Percentiles rank a stretch among this genome's conserved stretches.
Conservation (phyloP, 352 stramenopile genomes). For the Aphanomyces cochlioides region DNA sequence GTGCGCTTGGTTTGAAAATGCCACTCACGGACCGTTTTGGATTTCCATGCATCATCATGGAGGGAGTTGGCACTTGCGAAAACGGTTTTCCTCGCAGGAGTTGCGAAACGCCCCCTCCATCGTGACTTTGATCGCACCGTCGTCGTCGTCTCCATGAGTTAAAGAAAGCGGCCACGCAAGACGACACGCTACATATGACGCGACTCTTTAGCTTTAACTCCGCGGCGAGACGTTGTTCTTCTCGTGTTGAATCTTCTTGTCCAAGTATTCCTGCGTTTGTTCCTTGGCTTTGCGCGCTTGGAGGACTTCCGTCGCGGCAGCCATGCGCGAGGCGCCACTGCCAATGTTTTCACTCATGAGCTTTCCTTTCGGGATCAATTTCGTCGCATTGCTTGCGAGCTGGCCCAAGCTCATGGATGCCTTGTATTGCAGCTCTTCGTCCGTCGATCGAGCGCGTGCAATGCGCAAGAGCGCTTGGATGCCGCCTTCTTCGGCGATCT, state of each 20-base stretch:
- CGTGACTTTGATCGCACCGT: too few relatives aligned
- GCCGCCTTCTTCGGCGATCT: slow-evolving; percentile 92
- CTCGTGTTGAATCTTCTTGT: slow-evolving; percentile 51
- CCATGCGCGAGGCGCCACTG: slow-evolving; percentile 70
- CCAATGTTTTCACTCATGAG: slow-evolving; percentile 38
- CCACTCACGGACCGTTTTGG: not conserved
- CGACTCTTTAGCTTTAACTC: too few relatives aligned
- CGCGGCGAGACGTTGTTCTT: slow-evolving; percentile 5
- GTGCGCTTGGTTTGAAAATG: not conserved
- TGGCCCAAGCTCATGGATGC: slow-evolving; percentile 90
- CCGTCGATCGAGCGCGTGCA: slow-evolving; percentile 81
- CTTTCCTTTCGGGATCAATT: slow-evolving; percentile 50
- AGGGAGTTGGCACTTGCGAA: not conserved
- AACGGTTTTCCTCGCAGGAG: too few relatives aligned
- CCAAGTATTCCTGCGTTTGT: slow-evolving; percentile 73
- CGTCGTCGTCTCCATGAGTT: too few relatives aligned
- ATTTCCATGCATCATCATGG: not conserved
- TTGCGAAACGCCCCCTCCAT: too few relatives aligned
- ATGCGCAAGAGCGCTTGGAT: slow-evolving; percentile 94
- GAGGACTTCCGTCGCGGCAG: slow-evolving; percentile 64
- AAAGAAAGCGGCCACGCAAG: too few relatives aligned
- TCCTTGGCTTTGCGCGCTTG: slow-evolving; percentile 61
- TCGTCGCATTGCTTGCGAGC: slow-evolving; percentile 87
- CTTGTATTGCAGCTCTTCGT: slow-evolving; percentile 96
- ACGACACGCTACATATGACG: too few relatives aligned